A percentile compares a stretch with the other conserved stretches of the same genome.
Conservation (phyloP, 2,329 filamentous ascomycete genomes). For the Fonsecaea monophora region DNA sequence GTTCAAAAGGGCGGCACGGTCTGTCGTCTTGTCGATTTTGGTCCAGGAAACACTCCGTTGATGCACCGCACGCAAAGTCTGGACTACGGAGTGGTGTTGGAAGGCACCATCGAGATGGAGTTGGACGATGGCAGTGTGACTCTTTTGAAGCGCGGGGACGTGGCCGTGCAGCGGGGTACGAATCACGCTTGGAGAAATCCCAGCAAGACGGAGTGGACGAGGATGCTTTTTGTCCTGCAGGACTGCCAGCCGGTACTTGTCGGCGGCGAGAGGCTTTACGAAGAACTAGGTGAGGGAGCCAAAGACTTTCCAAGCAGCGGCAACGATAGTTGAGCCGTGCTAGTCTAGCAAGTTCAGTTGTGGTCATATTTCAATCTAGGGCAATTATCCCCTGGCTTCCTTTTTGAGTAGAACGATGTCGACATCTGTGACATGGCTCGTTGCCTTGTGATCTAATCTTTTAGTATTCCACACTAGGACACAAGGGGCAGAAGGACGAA, state of each 20-base stretch:
- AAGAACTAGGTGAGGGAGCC: constrained; percentile 6
- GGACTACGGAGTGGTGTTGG: constrained; percentile 62
- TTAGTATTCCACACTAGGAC: too few relatives aligned
- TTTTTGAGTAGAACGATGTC: not conserved
- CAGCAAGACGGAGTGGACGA: constrained; percentile 38
- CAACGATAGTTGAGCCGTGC: constrained; percentile 18
- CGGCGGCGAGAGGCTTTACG: constrained; percentile 15
- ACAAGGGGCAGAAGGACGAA: too few relatives aligned
- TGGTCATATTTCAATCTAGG: not conserved
- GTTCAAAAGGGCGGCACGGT: constrained; percentile 25
- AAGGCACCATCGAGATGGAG: constrained; percentile 59
- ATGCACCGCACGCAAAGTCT: constrained; percentile 62
- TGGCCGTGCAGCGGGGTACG: constrained; percentile 60
- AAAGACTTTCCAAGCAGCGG: constrained; percentile 21
- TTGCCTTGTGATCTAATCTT: not conserved
- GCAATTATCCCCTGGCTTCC: not conserved
- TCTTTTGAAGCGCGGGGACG: constrained; percentile 57
- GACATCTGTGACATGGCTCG: not conserved
- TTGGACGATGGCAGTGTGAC: constrained; percentile 59
- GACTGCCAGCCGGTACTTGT: constrained; percentile 24
- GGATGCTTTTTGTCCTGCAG: constrained; percentile 28
- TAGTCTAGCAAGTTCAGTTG: not conserved
- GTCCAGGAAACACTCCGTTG: constrained; percentile 48
- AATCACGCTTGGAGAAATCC: constrained; percentile 49
- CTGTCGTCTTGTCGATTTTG: constrained; percentile 52